Evolutionary conservation across 306 rosid species (phyloP), one percentile per base, ranked within the genome.

Genomic region (Pyrus betulifolia): DNA sequence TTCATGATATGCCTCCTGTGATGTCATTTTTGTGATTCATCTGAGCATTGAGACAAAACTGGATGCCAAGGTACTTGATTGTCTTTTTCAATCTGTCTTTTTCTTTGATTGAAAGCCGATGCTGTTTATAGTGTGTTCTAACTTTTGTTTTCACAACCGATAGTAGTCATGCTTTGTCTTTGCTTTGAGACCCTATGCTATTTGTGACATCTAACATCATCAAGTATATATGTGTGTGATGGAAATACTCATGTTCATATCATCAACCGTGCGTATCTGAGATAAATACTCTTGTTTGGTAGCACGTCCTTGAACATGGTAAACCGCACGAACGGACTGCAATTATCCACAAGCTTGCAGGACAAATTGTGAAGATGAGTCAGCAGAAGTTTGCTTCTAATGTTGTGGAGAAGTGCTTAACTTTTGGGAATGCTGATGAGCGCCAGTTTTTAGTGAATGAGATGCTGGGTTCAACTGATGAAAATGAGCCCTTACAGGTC

Each of bases 331-430:
- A 92, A 75, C 87, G 96, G 79, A 81, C 97, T 74, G 85, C 81
- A 74, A 86, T 92, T 73, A 95, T 95, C 85, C 83, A 80, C 85
- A 86, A 95, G 90, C 97, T 95, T 62, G 97, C 93, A 2, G 99
- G 99, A 57, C 97, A 95, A 83, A 95, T 95, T 89, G 92, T 95
- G 70, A 88, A 90, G 87, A 95, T 95, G 97, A 95, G 99, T 82
- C 97, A 92, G 79, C 99, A 95, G 84, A 95, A 95, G 82, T 92
- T 87, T 91, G 99, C 99, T 84, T 95, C 99, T 54, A 95, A 95
- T 90, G 99, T 95, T 76, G 93, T 92, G 11, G 97, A 95, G 83
- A 95, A 92, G 82, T 95, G 99, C 79, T 84, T 92, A 82, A 86
- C 92, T 77, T 95, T 92, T 70, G 96, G 97, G 68, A 81, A 87